phyloP scores from a whole-genome alignment of 495 filamentous ascomycete genomes.

The Neurospora intermedia region DNA sequence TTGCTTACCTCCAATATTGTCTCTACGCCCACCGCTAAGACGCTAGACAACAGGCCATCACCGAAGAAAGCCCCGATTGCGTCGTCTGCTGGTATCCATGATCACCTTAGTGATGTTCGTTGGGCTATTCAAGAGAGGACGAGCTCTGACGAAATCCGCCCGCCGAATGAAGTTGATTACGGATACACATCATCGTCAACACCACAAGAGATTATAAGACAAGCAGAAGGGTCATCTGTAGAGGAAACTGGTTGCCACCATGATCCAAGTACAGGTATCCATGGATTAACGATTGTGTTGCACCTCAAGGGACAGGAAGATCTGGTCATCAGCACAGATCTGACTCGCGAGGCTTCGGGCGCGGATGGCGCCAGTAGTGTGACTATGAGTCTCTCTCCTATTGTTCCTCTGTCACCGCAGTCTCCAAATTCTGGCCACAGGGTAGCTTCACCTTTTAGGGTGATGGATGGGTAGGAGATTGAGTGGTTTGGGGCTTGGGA shows the following conservation, averaged over 20 bases:
- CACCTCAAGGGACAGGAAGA: conserved; percentile 35
- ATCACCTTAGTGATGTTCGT: background rate
- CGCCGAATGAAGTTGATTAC: background rate
- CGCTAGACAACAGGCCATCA: background rate
- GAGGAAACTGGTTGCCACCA: background rate
- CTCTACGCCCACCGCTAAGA: background rate
- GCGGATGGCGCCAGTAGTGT: background rate
- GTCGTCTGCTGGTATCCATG: background rate
- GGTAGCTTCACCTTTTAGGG: background rate
- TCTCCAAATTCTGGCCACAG: background rate
- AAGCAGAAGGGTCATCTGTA: background rate
- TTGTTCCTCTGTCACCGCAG: background rate
- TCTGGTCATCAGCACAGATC: conserved; percentile 33
- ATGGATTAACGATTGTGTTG: conserved; percentile 35
- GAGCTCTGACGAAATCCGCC: background rate
- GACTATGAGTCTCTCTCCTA: background rate
- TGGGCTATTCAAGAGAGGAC: background rate
- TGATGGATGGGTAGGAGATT: background rate
- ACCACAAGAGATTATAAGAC: background rate
- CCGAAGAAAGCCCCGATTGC: background rate
- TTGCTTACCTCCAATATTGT: background rate
- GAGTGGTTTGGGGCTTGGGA: background rate
- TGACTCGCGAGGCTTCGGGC: conserved; percentile 12
- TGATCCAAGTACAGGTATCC: conserved; percentile 15
- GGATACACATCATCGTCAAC: background rate